phyloP scores from a whole-genome alignment of 805 yeast genomes.

The Priceomyces carsonii region DNA sequence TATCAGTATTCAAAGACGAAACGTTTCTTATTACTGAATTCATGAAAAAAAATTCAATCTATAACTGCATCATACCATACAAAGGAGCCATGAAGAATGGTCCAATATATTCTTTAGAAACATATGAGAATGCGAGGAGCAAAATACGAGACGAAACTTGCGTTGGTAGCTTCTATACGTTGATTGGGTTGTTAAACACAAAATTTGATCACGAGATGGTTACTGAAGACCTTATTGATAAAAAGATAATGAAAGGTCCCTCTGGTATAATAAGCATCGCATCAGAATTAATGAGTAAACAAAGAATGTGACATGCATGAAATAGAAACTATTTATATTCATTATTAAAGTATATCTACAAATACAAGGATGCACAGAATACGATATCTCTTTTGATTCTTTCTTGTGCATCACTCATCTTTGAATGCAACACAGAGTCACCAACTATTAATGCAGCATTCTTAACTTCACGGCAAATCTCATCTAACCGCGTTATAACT shows the following conservation, averaged over 20 bases:
- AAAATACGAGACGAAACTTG: slow-evolving; percentile 21
- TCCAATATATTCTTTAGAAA: slow-evolving; percentile 10
- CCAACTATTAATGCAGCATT: slow-evolving; percentile 94
- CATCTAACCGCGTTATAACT: slow-evolving; percentile 92
- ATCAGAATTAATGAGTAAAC: slow-evolving; percentile 8
- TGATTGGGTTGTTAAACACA: slow-evolving; percentile 34
- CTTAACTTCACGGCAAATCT: slow-evolving; percentile 91
- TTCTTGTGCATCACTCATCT: slow-evolving; percentile 92
- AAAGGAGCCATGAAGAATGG: slow-evolving; percentile 28
- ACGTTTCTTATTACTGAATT: slow-evolving; percentile 22
- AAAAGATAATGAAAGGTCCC: slow-evolving; percentile 27
- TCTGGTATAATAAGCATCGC: slow-evolving; percentile 30
- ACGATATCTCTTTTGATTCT: slow-evolving; percentile 95
- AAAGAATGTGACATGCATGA: neutral
- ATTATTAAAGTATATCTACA: slow-evolving; percentile 49
- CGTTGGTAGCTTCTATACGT: slow-evolving; percentile 38
- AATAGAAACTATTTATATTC: slow-evolving; percentile 1
- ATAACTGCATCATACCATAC: slow-evolving; percentile 30
- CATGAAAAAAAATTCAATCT: slow-evolving; percentile 31
- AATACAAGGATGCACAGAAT: slow-evolving; percentile 90
- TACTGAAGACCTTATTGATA: slow-evolving; percentile 18
- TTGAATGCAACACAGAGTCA: slow-evolving; percentile 82
- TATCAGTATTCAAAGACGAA: slow-evolving; percentile 20
- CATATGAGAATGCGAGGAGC: slow-evolving; percentile 8
- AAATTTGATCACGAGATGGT: slow-evolving; percentile 28